phyloP scores from a whole-genome alignment of 495 filamentous ascomycete species.

The Tuber umbilicatum region DNA sequence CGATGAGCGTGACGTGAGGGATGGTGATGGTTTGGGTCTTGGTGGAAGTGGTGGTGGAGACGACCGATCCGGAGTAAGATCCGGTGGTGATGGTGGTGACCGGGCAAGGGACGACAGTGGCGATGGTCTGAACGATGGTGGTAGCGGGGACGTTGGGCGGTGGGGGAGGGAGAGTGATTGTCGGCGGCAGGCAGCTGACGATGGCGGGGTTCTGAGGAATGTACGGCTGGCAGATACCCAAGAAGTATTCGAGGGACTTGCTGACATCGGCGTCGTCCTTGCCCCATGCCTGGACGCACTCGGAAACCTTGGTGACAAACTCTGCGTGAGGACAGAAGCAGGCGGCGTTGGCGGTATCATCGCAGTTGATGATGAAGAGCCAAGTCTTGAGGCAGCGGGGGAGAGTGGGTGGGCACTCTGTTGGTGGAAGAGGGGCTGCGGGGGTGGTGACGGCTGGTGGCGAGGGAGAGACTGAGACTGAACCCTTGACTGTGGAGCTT shows the following conservation, averaged over 20 bases:
- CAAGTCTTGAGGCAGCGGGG: conserved; percentile 93
- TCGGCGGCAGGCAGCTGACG: conserved; percentile 61
- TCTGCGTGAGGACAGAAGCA: conserved; percentile 80
- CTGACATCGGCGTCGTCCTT: conserved; percentile 58
- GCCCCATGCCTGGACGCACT: conserved; percentile 73
- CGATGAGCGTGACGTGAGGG: conserved; percentile 26
- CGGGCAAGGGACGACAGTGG: conserved; percentile 45
- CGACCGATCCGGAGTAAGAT: conserved; percentile 50
- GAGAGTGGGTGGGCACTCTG: conserved; percentile 63
- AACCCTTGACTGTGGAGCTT: conserved; percentile 33
- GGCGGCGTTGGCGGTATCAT: conserved; percentile 68
- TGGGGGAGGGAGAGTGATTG: conserved; percentile 54
- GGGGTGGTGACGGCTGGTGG: conserved; percentile 24
- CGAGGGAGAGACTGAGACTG: conserved; percentile 5
- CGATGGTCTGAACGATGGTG: conserved; percentile 51
- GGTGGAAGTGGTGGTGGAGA: conserved; percentile 44
- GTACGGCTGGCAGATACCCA: conserved; percentile 79
- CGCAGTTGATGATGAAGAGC: conserved; percentile 67
- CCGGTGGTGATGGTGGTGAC: conserved; percentile 58
- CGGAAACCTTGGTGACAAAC: conserved; percentile 74
- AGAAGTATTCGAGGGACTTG: conserved; percentile 72
- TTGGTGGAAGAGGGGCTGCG: conserved; percentile 33
- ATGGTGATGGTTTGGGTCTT: conserved; percentile 24
- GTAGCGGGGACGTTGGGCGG: conserved; percentile 50
- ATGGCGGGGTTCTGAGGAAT: conserved; percentile 75